phyloP scores from a whole-genome alignment of 140 eudicot genomes.

The Cichorium intybus region DNA sequence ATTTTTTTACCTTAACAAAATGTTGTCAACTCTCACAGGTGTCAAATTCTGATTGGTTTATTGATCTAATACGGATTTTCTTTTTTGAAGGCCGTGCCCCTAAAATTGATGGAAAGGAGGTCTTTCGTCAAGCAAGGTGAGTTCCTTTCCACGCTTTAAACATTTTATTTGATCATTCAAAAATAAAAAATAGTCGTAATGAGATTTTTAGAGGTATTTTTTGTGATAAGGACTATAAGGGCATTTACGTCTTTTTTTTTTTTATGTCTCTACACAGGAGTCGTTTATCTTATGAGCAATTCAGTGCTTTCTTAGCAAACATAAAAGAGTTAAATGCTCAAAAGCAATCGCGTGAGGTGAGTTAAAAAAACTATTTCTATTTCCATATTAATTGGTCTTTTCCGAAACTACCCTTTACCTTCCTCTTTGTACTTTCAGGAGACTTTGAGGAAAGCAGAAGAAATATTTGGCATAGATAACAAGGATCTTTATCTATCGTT shows the following conservation, averaged over 20 bases:
- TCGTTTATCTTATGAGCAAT: slow-evolving; percentile 92
- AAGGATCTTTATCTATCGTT: slow-evolving; percentile 88
- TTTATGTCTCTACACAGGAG: slow-evolving; percentile 71
- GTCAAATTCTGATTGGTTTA: background rate
- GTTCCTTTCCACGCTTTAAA: background rate
- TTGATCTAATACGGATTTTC: slow-evolving; percentile 16
- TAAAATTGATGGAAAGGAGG: slow-evolving; percentile 93
- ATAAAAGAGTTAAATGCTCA: slow-evolving; percentile 92
- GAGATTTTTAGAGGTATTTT: background rate
- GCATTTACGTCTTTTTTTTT: background rate
- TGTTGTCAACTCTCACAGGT: background rate
- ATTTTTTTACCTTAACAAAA: background rate
- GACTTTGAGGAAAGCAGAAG: slow-evolving; percentile 96
- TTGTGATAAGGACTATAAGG: no score
- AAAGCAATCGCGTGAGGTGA: slow-evolving; percentile 96
- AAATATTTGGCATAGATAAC: slow-evolving; percentile 78
- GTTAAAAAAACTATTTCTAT: slow-evolving; percentile 9
- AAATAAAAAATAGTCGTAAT: background rate
- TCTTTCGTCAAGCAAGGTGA: slow-evolving; percentile 97
- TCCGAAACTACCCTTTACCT: slow-evolving; percentile 1
- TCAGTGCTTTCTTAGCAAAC: slow-evolving; percentile 89
- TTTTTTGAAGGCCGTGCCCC: slow-evolving; percentile 58
- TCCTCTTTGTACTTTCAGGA: slow-evolving; percentile 45
- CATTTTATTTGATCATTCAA: slow-evolving; percentile 7
- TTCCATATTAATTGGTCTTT: background rate